phyloP scores from a whole-genome alignment of 2,329 filamentous ascomycete species.

The Dothidotthia symphoricarpi region DNA sequence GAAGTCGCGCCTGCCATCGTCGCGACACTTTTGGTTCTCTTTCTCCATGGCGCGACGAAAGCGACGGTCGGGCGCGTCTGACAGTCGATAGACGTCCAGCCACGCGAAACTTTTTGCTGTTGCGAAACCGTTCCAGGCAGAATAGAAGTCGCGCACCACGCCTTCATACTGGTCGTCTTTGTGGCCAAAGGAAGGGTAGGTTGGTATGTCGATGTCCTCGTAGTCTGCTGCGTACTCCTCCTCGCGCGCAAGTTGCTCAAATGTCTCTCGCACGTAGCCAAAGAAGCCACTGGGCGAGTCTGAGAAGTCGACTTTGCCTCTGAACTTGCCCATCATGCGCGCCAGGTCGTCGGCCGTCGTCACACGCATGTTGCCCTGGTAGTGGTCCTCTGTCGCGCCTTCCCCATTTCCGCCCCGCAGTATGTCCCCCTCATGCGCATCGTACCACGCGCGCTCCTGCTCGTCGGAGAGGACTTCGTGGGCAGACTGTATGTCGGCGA shows the following conservation, averaged over 20 bases:
- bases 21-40: conserved; percentile 81
- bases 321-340: conserved; percentile 76
- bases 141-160: conserved; percentile 78
- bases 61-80: conserved; percentile 82
- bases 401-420: conserved; percentile 63
- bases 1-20: conserved; percentile 81
- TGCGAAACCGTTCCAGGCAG: conserved; percentile 73
- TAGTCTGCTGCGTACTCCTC: conserved; percentile 73
- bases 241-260: conserved; percentile 76
- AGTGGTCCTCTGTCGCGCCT: conserved; percentile 50
- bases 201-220: conserved; percentile 58
- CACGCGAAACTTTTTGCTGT: conserved; percentile 86
- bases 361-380: conserved; percentile 68
- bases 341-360: conserved; percentile 80
- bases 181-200: conserved; percentile 81
- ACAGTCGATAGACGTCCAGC: conserved; percentile 80
- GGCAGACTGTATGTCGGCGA: conserved; percentile 88
- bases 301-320: conserved; percentile 72
- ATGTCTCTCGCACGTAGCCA: conserved; percentile 71
- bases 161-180: conserved; percentile 73
- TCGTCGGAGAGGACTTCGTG: conserved; percentile 96
- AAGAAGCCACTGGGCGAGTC: conserved; percentile 83
- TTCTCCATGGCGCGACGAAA: conserved; percentile 88
- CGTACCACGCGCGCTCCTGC: conserved; percentile 96
- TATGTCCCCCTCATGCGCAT: conserved; percentile 86